Percentiles rank a stretch among this genome's conserved stretches.
Evolutionary conservation across 257 asterid species (phyloP).

Genomic region (Fraxinus pennsylvanica): DNA sequence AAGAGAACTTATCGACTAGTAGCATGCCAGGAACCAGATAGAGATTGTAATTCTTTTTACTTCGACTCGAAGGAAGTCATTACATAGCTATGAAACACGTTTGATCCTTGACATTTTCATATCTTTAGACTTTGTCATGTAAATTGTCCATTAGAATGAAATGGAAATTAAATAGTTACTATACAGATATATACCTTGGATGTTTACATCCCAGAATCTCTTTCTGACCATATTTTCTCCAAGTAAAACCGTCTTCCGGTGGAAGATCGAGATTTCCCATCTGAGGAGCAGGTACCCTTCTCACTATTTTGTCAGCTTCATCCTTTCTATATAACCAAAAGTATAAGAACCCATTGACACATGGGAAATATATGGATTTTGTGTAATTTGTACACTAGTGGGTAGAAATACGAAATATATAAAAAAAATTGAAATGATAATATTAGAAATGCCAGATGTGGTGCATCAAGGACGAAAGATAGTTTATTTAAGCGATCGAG

Average conservation of each 20-base stretch:
- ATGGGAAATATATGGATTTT: too few species aligned
- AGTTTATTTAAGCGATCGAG: too few species aligned
- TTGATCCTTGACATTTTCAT: slow-evolving; percentile 32
- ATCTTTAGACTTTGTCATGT: slow-evolving; percentile 21
- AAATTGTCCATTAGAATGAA: not conserved
- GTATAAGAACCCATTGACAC: not conserved
- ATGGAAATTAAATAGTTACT: not conserved
- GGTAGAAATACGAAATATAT: too few species aligned
- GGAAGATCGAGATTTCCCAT: slow-evolving; percentile 84
- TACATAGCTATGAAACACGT: not conserved
- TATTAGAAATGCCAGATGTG: too few species aligned
- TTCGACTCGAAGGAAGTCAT: not conserved
- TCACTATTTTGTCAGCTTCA: slow-evolving; percentile 42
- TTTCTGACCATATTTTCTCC: slow-evolving; percentile 93
- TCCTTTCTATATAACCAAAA: slow-evolving; percentile 34
- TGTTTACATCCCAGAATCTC: slow-evolving; percentile 60
- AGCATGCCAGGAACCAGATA: not conserved
- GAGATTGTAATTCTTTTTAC: not conserved
- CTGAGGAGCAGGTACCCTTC: slow-evolving; percentile 57
- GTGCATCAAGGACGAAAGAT: too few species aligned
- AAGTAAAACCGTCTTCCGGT: slow-evolving; percentile 81
- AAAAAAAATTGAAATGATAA: too few species aligned
- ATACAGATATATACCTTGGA: slow-evolving; percentile 56
- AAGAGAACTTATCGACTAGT: not conserved
- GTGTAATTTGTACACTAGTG: too few species aligned